Base-by-base conservation (phyloP, 2,329 filamentous ascomycete species). In the Aspergillus fumigatus region DNA sequence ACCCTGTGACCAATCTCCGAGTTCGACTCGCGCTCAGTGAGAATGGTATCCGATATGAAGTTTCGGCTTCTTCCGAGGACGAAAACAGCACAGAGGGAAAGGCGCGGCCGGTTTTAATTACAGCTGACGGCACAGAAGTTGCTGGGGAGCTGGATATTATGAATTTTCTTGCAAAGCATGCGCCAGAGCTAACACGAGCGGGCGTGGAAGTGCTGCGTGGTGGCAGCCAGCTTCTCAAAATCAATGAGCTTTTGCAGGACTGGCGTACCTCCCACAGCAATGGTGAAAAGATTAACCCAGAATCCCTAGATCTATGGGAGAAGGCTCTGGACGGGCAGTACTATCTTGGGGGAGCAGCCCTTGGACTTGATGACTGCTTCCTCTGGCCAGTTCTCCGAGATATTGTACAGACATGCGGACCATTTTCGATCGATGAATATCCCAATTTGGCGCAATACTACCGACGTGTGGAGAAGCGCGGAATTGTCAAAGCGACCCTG, bases 341-440 rank as follows among this genome's bases (percentile, higher is more conserved):
- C 41, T 77, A 74, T 53, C 66, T 77, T 17, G 66, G 68, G 14
- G 75, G 75, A 2, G 55, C 63, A 3, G 51, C 61, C 0, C 72
- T 77, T 51, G 67, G 68, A 1, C 69, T 78, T 32, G 76, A 77
- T 50, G 76, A 79, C 58, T 77, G 75, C 55, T 68, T 73, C 1
- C 65, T 79, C 40, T 79, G 76, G 76, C 73, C 76, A 1, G 66
- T 79, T 1, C 54, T 79, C 7, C 62, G 71, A 49, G 70, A 75
- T 27, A 73, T 78, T 19, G 64, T 71, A 27, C 62, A 64, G n/a
- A 59, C 54, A 21, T 69, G 55, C 38, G 65, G 52, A 4, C 51
- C 56, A 9, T 62, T 69, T 41, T 66, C 65, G 3, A 60, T 58
- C 52, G 61, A 63, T 21, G 52, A 54, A 3, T 75, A 73, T 50